Evolutionary conservation across 2,329 filamentous ascomycete genomes (phyloP), one percentile per base, ranked within the genome.

Genomic region (Alternaria consortialis): DNA sequence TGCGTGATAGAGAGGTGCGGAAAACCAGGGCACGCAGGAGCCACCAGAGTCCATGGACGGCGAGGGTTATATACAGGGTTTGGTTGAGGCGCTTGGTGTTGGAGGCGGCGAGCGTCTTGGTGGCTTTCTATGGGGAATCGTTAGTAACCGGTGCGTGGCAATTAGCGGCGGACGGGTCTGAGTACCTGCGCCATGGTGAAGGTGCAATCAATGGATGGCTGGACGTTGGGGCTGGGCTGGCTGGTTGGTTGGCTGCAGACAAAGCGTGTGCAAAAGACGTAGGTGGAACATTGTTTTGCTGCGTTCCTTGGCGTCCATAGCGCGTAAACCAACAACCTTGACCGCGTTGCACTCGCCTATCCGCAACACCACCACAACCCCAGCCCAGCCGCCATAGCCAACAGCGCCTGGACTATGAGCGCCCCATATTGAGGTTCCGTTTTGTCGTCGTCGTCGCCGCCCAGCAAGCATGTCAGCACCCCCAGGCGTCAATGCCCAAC

Each of bases 61-160:
- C 74, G 63, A 92, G 83, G 46, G 92, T 90, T 64, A 91, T 90
- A 56, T 92, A 83, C 78, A 97, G 94, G 27, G 95, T 92, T 74
- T 89, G 92, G 75, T 90, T 91, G 47, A 99, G 88, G 43, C 91
- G 85, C 34, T 87, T 83, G 47, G 87, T 84, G 80, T 98, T 98
- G 80, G 90, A 88, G 70, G 90, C 91, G 58, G 95, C 95, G 56
- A 90, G 85, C 42, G 85, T 84, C 67, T 85, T 85, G 65, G 82
- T 80, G 57, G 83, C 81, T 84, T 84, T 84, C 82, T 84, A 65
- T 64, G 43, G 64, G 73, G 72, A 44, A 42, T 74, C 67, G 23
- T 72, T 70, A 72, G 75, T 75, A 57, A 17, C 59, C 64, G 46
- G 17, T 43, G 27, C 37, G 20, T 25, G 5, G 15, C 0, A 27